Conservation (phyloP, 768 basidiomycete genomes). For the Xerocomellus amylosporus region DNA sequence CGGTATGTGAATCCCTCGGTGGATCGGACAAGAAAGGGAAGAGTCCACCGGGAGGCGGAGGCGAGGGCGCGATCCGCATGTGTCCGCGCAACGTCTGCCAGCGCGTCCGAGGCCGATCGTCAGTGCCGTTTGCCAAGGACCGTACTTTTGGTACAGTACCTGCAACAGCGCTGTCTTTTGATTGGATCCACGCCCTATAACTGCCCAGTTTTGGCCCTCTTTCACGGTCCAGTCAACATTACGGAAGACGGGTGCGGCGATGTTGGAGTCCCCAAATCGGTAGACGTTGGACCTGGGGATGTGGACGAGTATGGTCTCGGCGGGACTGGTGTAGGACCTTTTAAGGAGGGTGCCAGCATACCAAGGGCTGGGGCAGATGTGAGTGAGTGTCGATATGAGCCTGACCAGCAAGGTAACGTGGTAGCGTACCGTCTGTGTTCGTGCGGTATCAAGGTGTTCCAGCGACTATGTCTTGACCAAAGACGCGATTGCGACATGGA, state of each 20-base stretch:
- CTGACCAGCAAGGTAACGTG: background rate
- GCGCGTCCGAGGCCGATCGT: background rate
- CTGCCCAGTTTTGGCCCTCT: slow-evolving; percentile 70
- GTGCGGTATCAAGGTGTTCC: background rate
- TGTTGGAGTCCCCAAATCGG: slow-evolving; percentile 56
- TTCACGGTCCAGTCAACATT: slow-evolving; percentile 58
- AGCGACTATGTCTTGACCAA: background rate
- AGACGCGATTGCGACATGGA: slow-evolving; percentile 6
- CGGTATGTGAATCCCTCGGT: slow-evolving; percentile 45
- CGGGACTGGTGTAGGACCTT: slow-evolving; percentile 5
- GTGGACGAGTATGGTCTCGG: slow-evolving; percentile 28
- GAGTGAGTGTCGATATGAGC: background rate
- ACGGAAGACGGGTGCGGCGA: slow-evolving; percentile 46
- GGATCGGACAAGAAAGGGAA: slow-evolving; percentile 65
- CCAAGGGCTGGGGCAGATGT: background rate
- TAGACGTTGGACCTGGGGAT: slow-evolving; percentile 53
- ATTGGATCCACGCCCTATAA: slow-evolving; percentile 63
- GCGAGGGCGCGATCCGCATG: slow-evolving; percentile 62
- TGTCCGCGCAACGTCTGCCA: slow-evolving; percentile 69
- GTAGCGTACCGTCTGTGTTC: background rate
- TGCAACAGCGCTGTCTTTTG: slow-evolving; percentile 63
- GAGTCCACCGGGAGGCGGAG: slow-evolving; percentile 62
- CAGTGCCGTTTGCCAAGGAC: background rate
- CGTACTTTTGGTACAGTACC: slow-evolving; percentile 36
- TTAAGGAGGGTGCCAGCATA: background rate